Evolutionary conservation across 352 stramenopile genomes (phyloP), one percentile per base, ranked within the genome.

Genomic region (Pythium aphanidermatum): DNA sequence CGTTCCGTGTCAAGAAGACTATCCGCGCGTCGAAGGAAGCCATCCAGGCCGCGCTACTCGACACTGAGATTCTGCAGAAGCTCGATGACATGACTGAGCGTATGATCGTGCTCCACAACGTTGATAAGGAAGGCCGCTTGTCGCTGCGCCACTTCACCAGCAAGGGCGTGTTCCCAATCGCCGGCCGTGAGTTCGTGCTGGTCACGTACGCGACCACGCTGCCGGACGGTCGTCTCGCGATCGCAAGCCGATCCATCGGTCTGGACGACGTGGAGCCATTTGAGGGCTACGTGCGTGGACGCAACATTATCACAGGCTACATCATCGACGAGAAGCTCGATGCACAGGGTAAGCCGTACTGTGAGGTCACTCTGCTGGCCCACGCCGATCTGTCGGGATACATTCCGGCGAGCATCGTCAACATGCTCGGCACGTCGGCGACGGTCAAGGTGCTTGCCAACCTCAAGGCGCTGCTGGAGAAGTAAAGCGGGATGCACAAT

Each of bases 391-490:
- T 92, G 38, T 55, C 70, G 8, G 80, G 80, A n/a, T 89, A 80
- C 60, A 86, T 92, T 50, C 80, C 80, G 23, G 65, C 80, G 19
- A 74, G 65, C 41, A 68, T 92, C 42, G 74, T 89, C 59, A 92
- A 89, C 67, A 84, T 86, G 74, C 73, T 90, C 38, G 78, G 78
- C 55, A 90, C 78, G 55, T 90, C 78, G 5, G 74, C 78, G n/a
- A 90, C 78, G 2, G 69, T 86, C 50, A 86, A 90, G 63, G 74
- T 87, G 32, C 67, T 90, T n/a, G 57, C 64, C 39, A 87, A 74
- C 57, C 63, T 90, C 46, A 67, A 84, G 54, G 56, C 49, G 13
- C 65, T 71, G 29, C 60, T 86, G n/a, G 55, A 63, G 41, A 55
- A 60, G 24, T 55, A 52, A 37, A 6, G 14, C 3, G 20, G 17